Conservation (phyloP, 257 asterid genomes). For the Handroanthus guayacan region DNA sequence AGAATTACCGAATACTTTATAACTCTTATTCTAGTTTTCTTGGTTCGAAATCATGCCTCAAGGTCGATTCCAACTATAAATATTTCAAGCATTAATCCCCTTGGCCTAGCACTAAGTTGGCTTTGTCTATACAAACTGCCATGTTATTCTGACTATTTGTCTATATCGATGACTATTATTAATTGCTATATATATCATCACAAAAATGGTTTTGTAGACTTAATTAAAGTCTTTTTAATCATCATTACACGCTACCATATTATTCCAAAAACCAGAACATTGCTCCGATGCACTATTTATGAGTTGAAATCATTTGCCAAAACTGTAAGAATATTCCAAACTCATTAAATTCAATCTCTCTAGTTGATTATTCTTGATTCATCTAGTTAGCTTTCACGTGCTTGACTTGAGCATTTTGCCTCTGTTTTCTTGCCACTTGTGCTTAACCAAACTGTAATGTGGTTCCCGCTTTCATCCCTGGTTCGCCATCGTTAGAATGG, state of each 20-base stretch:
- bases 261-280: not conserved
- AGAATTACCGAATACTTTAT: too few relatives aligned
- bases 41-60: too few relatives aligned
- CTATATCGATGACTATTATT: not conserved
- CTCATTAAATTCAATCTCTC: not conserved
- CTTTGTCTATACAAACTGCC: too few relatives aligned
- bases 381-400: not conserved
- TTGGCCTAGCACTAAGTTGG: too few relatives aligned
- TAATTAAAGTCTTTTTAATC: not conserved
- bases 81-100: too few relatives aligned
- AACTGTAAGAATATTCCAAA: not conserved
- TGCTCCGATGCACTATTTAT: not conserved
- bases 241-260: not conserved
- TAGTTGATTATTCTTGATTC: not conserved
- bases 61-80: too few relatives aligned
- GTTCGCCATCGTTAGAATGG: too few relatives aligned
- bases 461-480: not conserved
- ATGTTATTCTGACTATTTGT: too few relatives aligned
- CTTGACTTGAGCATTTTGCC: slow-evolving; percentile 6
- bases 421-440: slow-evolving; percentile 15
- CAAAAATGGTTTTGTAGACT: not conserved
- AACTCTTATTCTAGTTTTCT: not conserved
- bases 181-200: too few relatives aligned
- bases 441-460: not conserved
- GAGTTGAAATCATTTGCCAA: not conserved